These are phyloP conservation scores for Bolboschoenus planiculmis DNA, from an alignment of 176 grass and related monocot species.

Conservation along the genomic window DNA sequence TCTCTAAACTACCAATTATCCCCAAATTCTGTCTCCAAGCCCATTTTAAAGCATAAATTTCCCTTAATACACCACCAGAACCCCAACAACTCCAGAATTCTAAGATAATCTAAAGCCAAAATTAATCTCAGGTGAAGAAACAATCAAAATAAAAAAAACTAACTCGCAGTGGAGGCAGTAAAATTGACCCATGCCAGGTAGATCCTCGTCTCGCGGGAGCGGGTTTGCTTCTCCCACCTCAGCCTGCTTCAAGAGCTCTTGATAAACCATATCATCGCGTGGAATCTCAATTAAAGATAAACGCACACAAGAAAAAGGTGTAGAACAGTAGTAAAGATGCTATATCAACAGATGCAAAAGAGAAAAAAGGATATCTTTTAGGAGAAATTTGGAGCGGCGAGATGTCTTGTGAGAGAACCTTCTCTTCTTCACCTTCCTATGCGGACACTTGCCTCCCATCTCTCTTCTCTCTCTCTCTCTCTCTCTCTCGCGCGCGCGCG, in stretches of 20 bases:
- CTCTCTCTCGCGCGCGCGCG: background rate
- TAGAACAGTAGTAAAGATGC: background rate
- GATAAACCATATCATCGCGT: constrained; percentile 74
- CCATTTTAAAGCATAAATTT: background rate
- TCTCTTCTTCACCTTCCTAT: constrained; percentile 98
- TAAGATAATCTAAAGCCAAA: background rate
- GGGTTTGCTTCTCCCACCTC: constrained; percentile 34
- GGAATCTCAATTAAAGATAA: background rate
- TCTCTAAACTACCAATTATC: background rate
- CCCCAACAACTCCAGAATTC: background rate
- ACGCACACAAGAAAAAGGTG: background rate
- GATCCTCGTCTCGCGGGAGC: constrained; percentile 69
- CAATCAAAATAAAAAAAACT: background rate
- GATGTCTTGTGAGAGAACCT: constrained; percentile 64
- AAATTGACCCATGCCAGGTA: constrained; percentile 91
- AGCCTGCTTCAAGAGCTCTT: constrained; percentile 78
- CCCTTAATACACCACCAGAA: background rate
- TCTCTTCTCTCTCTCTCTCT: background rate
- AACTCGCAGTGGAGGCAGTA: constrained; percentile 99
- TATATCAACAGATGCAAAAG: background rate
- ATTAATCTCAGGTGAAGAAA: background rate
- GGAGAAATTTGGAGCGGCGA: constrained; percentile 75
- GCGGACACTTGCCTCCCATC: constrained; percentile 97
- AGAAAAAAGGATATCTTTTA: constrained; percentile 65
- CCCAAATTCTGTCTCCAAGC: too few species aligned